Evolutionary conservation across 257 asterid species (phyloP).

Genomic region (Phtheirospermum japonicum): DNA sequence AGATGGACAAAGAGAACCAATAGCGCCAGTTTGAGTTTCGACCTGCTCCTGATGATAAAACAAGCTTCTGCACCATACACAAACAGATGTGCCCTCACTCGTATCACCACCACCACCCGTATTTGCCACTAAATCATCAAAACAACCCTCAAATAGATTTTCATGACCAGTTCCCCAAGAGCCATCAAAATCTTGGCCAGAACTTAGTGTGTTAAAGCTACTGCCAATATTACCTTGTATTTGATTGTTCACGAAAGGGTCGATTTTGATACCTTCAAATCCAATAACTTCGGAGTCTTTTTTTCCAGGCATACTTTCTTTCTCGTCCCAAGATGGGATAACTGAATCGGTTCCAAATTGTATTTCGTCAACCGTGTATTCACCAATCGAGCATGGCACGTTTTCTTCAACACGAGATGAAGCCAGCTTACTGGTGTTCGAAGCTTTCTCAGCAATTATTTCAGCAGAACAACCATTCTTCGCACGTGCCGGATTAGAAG

Average conservation of each 20-base stretch:
- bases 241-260: neutral
- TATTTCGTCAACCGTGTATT: slow-evolving; percentile 18
- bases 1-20: slow-evolving; percentile 58
- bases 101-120: slow-evolving; percentile 22
- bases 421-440: too few species aligned
- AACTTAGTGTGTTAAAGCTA: slow-evolving; percentile 39
- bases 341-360: slow-evolving; percentile 27
- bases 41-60: slow-evolving; percentile 50
- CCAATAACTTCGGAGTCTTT: slow-evolving; percentile 24
- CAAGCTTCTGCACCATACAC: slow-evolving; percentile 70
- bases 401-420: too few species aligned
- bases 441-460: too few species aligned
- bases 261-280: neutral
- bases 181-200: slow-evolving; percentile 51
- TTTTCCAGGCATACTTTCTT: slow-evolving; percentile 23
- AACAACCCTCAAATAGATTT: slow-evolving; percentile 45
- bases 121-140: slow-evolving; percentile 47
- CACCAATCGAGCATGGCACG: slow-evolving; percentile 2
- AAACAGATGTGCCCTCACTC: slow-evolving; percentile 40
- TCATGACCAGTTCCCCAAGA: slow-evolving; percentile 46
- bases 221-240: slow-evolving; percentile 26
- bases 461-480: too few species aligned
- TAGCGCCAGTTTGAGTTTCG: slow-evolving; percentile 50
- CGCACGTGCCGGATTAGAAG: slow-evolving; percentile 11
- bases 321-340: slow-evolving; percentile 32